phyloP scores from a whole-genome alignment of 1,284 basidiomycete species.

The Moesziomyces antarcticus region DNA sequence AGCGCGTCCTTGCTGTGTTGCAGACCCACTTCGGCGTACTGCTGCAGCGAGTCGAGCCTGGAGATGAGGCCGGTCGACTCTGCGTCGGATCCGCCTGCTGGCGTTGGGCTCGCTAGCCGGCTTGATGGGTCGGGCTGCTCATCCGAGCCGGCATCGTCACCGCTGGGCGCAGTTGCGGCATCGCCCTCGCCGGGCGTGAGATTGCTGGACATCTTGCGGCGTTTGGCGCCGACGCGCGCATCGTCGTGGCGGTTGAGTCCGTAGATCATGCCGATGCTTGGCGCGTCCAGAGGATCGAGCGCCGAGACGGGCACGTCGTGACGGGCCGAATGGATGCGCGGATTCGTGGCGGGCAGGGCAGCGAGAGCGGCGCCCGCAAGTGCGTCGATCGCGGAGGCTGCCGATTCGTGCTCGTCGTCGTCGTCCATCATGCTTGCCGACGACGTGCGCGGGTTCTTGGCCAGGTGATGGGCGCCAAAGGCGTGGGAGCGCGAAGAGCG shows the following conservation, averaged over 20 bases:
- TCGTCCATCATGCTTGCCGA: slow-evolving; percentile 22
- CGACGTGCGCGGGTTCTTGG: slow-evolving; percentile 39
- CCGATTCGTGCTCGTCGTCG: slow-evolving; percentile 29
- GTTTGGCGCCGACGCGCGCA: slow-evolving; percentile 11
- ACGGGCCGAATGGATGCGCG: slow-evolving; percentile 36
- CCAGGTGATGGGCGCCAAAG: slow-evolving; percentile 43
- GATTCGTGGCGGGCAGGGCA: slow-evolving; percentile 28
- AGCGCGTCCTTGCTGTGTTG: slow-evolving; percentile 50
- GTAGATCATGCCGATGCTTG: slow-evolving; percentile 51
- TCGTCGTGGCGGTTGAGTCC: slow-evolving; percentile 40
- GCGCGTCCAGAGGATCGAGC: slow-evolving; percentile 41
- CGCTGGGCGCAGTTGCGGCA: neutral
- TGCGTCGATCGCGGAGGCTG: slow-evolving; percentile 35
- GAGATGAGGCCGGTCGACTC: slow-evolving; percentile 19
- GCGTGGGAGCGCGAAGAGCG: slow-evolving; percentile 45
- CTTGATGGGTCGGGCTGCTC: slow-evolving; percentile 6
- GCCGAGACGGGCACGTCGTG: slow-evolving; percentile 45
- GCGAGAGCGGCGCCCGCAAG: slow-evolving; percentile 48
- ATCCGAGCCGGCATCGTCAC: neutral
- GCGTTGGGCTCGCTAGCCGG: slow-evolving; percentile 17
- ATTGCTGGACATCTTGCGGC: slow-evolving; percentile 22
- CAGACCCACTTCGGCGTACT: slow-evolving; percentile 46
- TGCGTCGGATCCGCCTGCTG: slow-evolving; percentile 1
- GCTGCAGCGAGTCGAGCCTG: slow-evolving; percentile 38
- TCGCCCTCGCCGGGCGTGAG: neutral